phyloP scores from a whole-genome alignment of 2,329 filamentous ascomycete genomes.

The Mariannaea elegans region DNA sequence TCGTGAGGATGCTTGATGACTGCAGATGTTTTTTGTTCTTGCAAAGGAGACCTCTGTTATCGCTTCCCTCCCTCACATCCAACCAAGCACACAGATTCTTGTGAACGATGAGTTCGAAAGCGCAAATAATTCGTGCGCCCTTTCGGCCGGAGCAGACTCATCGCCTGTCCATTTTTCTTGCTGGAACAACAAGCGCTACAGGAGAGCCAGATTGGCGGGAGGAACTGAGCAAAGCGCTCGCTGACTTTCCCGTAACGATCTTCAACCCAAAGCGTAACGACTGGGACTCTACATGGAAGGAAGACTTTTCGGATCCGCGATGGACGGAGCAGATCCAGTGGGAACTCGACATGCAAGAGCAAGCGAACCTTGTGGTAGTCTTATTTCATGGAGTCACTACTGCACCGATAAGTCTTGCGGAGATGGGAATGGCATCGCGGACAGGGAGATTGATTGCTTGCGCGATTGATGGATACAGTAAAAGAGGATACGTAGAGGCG shows the following conservation, averaged over 20 bases:
- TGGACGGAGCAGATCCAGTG: conserved; percentile 67
- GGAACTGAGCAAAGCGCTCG: conserved; percentile 51
- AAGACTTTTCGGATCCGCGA: conserved; percentile 55
- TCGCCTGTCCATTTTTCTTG: conserved; percentile 60
- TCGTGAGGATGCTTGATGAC: too few species aligned
- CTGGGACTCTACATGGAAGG: conserved; percentile 64
- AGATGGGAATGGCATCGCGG: conserved; percentile 64
- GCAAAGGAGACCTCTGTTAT: too few species aligned
- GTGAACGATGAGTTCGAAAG: not conserved
- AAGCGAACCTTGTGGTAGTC: conserved; percentile 62
- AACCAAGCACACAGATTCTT: too few species aligned
- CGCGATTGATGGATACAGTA: conserved; percentile 61
- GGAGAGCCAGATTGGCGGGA: conserved; percentile 60
- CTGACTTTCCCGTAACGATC: conserved; percentile 59
- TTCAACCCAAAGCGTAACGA: conserved; percentile 64
- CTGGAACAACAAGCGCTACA: conserved; percentile 61
- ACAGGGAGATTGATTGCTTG: conserved; percentile 60
- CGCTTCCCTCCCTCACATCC: too few species aligned
- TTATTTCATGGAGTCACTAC: conserved; percentile 62
- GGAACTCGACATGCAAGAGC: conserved; percentile 67
- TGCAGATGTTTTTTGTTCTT: too few species aligned
- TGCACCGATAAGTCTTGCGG: conserved; percentile 67
- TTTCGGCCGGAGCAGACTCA: not conserved
- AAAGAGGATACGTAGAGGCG: conserved; percentile 68
- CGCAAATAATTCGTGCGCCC: conserved; percentile 15